A percentile compares a stretch with the other conserved stretches of the same genome.
Evolutionary conservation across 2,329 filamentous ascomycete genomes (phyloP).

Genomic region (Atkinsonella texensis): DNA sequence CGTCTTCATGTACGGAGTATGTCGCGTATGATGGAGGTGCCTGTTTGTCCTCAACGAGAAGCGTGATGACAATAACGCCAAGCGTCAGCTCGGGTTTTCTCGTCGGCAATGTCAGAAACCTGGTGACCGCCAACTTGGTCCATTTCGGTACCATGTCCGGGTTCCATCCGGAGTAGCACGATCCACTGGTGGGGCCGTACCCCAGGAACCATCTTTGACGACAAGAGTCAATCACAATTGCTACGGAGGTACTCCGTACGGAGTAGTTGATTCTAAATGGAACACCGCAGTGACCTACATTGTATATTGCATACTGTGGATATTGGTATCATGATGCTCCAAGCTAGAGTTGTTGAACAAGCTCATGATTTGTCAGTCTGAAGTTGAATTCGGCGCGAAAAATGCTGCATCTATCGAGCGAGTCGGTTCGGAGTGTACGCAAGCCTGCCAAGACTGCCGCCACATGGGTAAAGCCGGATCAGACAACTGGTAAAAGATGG

Average conservation of each 20-base stretch:
- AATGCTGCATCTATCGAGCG: not conserved
- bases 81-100: not conserved
- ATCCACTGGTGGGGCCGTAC: slow-evolving; percentile 2
- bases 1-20: slow-evolving; percentile 1
- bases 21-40: not conserved
- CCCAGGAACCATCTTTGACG: not conserved
- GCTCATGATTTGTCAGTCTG: too few relatives aligned
- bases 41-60: not conserved
- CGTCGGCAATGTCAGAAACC: not conserved
- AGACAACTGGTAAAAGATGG: not conserved
- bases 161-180: slow-evolving; percentile 4
- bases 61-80: not conserved
- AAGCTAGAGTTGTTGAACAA: too few relatives aligned
- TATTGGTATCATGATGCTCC: too few relatives aligned
- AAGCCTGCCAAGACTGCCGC: not conserved
- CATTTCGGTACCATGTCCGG: not conserved
- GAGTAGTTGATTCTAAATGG: too few relatives aligned
- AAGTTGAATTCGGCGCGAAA: too few relatives aligned
- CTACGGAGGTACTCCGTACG: too few relatives aligned
- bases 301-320: too few relatives aligned
- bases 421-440: not conserved
- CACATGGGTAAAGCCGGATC: not conserved
- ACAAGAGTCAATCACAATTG: not conserved
- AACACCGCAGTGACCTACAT: too few relatives aligned
- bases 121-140: not conserved